Evolutionary conservation across 2,329 filamentous ascomycete species (phyloP).

Genomic region (Berkeleyomyces rouxiae): DNA sequence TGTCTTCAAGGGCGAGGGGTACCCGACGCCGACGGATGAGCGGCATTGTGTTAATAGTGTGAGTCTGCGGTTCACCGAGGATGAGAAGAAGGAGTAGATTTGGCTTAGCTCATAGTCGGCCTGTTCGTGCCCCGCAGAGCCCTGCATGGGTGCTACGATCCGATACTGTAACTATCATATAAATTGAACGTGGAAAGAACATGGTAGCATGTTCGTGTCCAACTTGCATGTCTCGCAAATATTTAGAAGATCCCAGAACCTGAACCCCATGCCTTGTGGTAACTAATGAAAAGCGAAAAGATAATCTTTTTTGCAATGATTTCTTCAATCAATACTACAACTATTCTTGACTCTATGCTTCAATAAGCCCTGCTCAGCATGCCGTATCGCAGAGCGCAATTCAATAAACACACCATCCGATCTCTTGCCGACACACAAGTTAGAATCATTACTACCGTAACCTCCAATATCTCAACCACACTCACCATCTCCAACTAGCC

Average conservation of each 20-base stretch:
- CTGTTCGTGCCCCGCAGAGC: too few species aligned
- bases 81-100: neutral
- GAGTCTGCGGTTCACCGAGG: conserved; percentile 56
- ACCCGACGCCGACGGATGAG: conserved; percentile 76
- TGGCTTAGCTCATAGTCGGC: neutral
- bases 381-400: neutral
- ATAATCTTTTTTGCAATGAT: too few species aligned
- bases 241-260: neutral
- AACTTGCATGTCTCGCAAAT: too few species aligned
- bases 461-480: neutral
- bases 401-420: neutral
- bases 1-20: conserved; percentile 84
- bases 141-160: too few species aligned
- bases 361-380: neutral
- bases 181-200: neutral
- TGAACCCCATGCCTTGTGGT: too few species aligned
- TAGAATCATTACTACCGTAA: neutral
- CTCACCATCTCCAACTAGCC: neutral
- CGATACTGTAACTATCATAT: neutral
- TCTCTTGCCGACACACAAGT: neutral
- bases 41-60: conserved; percentile 93
- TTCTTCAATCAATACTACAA: too few species aligned
- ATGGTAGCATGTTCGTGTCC: neutral
- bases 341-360: too few species aligned
- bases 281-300: too few species aligned